A percentile compares a stretch with the other conserved stretches of the same genome.
These are phyloP conservation scores for Coemansia sp. DNA, from an alignment of 192 early-diverging fungal species.

Conservation along the genomic window DNA sequence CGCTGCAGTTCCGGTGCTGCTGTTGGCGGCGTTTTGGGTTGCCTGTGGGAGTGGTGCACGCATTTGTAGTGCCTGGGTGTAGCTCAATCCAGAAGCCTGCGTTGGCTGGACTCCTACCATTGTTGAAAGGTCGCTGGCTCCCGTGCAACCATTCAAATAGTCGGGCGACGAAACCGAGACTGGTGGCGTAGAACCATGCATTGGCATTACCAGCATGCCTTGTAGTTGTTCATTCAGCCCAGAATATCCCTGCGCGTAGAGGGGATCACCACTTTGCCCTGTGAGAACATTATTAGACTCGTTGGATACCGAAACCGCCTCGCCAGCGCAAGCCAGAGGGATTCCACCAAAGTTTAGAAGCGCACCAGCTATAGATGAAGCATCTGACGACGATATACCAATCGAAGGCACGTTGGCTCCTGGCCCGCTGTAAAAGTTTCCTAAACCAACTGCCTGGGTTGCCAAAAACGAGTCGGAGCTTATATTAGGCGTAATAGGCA, in stretches of 20 bases:
- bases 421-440: slow-evolving; percentile 7
- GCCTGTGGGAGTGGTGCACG: slow-evolving; percentile 7
- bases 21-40: not conserved
- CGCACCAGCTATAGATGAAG: not conserved
- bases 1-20: not conserved
- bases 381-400: not conserved
- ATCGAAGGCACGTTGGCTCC: not conserved
- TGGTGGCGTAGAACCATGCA: slow-evolving; percentile 10
- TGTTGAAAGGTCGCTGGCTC: slow-evolving; percentile 7
- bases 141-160: not conserved
- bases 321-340: not conserved
- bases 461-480: slow-evolving; percentile 15
- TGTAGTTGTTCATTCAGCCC: slow-evolving; percentile 6
- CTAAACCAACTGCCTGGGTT: slow-evolving; percentile 3
- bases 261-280: not conserved
- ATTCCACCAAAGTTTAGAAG: slow-evolving; percentile 2
- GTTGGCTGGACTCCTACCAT: not conserved
- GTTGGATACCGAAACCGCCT: not conserved
- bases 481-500: slow-evolving; percentile 32
- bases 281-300: not conserved
- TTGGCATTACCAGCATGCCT: slow-evolving; percentile 10
- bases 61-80: slow-evolving; percentile 7
- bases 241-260: slow-evolving; percentile 11
- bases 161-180: slow-evolving; percentile 10
- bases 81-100: slow-evolving; percentile 9